These are phyloP conservation scores for Sclerotinia trifoliorum DNA, from an alignment of 2,329 filamentous ascomycete species.

Conservation along the genomic window DNA sequence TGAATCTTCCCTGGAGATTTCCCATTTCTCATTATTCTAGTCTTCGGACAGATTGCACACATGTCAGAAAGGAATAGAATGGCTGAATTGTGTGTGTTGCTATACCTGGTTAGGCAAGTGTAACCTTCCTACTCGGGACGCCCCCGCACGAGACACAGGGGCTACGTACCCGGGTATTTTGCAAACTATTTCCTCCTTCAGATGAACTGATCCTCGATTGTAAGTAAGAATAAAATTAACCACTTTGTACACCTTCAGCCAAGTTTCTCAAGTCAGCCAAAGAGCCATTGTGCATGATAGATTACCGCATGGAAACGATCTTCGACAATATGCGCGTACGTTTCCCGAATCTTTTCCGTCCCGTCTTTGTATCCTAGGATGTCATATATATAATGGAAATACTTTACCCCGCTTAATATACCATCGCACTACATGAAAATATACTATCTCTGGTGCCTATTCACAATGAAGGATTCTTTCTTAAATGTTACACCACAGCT, in stretches of 20 bases:
- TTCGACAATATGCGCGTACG: background rate
- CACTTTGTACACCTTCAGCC: background rate
- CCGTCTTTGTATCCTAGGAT: background rate
- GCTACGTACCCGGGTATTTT: background rate
- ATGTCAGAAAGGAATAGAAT: slow-evolving; percentile 2
- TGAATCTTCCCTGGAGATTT: background rate
- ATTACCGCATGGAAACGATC: background rate
- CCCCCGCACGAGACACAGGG: background rate
- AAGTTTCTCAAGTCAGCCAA: background rate
- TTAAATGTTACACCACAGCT: slow-evolving; percentile 8
- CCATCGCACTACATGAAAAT: background rate
- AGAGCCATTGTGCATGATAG: background rate
- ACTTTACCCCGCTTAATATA: background rate
- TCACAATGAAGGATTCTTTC: background rate
- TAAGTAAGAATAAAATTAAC: too few relatives aligned
- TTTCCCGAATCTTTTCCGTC: background rate
- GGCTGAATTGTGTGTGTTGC: slow-evolving; percentile 6
- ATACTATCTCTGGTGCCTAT: background rate
- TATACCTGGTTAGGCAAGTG: background rate
- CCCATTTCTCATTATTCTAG: background rate
- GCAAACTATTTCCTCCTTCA: background rate
- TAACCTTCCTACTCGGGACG: slow-evolving; percentile 13
- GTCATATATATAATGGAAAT: background rate
- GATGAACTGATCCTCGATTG: too few relatives aligned
- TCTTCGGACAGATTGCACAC: too few relatives aligned